A percentile compares a stretch with the other conserved stretches of the same genome.
Conservation (phyloP, 2,329 filamentous ascomycete species). For the Claviceps citrina region DNA sequence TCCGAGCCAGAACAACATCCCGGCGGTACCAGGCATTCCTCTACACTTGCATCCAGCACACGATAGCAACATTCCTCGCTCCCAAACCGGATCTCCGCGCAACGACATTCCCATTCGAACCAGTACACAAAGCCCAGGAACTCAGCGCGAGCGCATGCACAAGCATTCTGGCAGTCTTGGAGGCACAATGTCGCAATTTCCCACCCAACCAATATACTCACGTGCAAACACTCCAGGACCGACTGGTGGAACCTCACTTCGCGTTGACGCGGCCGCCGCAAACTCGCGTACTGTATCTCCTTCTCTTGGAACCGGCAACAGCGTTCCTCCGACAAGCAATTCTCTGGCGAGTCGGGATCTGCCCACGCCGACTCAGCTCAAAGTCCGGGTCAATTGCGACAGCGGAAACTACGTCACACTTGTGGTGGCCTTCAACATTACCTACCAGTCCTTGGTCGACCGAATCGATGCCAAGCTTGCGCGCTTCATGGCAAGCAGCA, state of each 20-base stretch:
- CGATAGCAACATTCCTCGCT: conserved; percentile 55
- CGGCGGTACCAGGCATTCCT: conserved; percentile 62
- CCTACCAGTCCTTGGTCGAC: conserved; percentile 83
- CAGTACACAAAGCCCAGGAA: conserved; percentile 55
- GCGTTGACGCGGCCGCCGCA: conserved; percentile 22
- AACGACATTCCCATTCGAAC: conserved; percentile 51
- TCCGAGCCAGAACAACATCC: conserved; percentile 40
- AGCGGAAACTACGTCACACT: conserved; percentile 76
- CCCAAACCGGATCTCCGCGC: conserved; percentile 66
- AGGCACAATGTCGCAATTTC: conserved; percentile 40
- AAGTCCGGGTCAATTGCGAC: conserved; percentile 88
- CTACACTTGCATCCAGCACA: conserved; percentile 48
- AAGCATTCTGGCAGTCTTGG: conserved; percentile 33
- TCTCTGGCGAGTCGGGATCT: conserved; percentile 32
- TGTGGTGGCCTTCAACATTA: conserved; percentile 92
- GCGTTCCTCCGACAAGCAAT: conserved; percentile 14
- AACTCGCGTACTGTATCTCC: conserved; percentile 33
- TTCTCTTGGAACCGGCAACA: conserved; percentile 22
- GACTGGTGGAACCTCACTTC: conserved; percentile 19
- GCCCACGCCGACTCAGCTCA: conserved; percentile 58
- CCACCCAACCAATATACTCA: conserved; percentile 36
- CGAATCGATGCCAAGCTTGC: conserved; percentile 91
- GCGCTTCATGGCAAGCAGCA: conserved; percentile 69
- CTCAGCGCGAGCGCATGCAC: conserved; percentile 44
- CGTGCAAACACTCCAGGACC: conserved; percentile 30